These are phyloP conservation scores for Ballota nigra DNA, from an alignment of 257 asterid species.

Conservation along the genomic window DNA sequence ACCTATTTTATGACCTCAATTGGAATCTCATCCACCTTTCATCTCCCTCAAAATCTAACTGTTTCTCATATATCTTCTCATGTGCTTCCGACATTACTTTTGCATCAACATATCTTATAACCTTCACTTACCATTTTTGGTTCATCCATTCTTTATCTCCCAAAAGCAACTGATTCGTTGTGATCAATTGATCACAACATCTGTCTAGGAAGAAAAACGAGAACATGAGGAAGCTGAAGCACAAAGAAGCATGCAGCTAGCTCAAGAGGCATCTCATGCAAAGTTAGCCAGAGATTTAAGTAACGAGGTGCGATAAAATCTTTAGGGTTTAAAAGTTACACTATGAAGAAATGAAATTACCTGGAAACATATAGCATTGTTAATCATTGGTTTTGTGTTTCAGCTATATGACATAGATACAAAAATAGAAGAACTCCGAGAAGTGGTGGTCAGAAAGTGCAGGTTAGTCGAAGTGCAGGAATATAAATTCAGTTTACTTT, in stretches of 20 bases:
- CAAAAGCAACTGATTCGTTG: slow-evolving; percentile 7
- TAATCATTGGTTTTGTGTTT: slow-evolving; percentile 24
- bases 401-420: slow-evolving; percentile 74
- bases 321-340: slow-evolving; percentile 6
- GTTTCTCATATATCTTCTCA: neutral
- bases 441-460: slow-evolving; percentile 70
- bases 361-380: slow-evolving; percentile 10
- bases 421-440: slow-evolving; percentile 74
- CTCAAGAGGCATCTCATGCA: slow-evolving; percentile 73
- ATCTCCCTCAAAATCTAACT: neutral
- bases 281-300: slow-evolving; percentile 68
- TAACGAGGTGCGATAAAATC: slow-evolving; percentile 60
- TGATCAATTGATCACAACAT: slow-evolving; percentile 14
- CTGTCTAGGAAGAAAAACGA: slow-evolving; percentile 66
- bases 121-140: neutral
- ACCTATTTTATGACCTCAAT: neutral
- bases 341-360: slow-evolving; percentile 5
- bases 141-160: slow-evolving; percentile 11
- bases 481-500: neutral
- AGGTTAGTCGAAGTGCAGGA: slow-evolving; percentile 49
- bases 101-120: neutral
- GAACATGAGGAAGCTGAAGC: slow-evolving; percentile 85
- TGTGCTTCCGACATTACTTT: neutral
- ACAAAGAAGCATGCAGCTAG: slow-evolving; percentile 45
- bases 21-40: neutral